These are phyloP conservation scores for Babesia bigemina DNA, from an alignment of 169 alveolate genomes.

Conservation along the genomic window DNA sequence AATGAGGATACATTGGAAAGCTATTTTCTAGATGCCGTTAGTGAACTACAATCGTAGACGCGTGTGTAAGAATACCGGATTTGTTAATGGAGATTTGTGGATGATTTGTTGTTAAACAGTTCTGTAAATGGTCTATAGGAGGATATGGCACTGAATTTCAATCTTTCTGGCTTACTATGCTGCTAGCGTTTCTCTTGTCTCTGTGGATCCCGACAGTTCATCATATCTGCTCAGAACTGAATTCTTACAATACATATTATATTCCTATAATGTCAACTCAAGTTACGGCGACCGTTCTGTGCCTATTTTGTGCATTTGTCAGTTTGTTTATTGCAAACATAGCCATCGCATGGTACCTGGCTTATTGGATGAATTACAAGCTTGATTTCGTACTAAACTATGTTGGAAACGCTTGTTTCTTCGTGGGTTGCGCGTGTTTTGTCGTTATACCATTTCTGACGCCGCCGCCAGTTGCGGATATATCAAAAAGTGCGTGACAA, in stretches of 20 bases:
- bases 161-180: not conserved
- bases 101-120: not conserved
- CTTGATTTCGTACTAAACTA: constrained; percentile 14
- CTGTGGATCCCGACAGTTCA: not conserved
- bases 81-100: not conserved
- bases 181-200: not conserved
- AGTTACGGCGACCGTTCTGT: not conserved
- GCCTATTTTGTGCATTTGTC: not conserved
- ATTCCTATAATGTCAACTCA: not conserved
- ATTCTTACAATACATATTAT: not conserved
- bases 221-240: not conserved
- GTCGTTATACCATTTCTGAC: constrained; percentile 23
- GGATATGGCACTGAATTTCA: not conserved
- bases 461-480: constrained; percentile 9
- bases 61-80: no score
- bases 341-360: constrained; percentile 20
- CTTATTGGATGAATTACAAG: not conserved
- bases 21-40: no score
- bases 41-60: no score
- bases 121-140: not conserved
- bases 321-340: constrained; percentile 9
- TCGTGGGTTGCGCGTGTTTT: constrained; percentile 23
- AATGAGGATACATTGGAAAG: no score
- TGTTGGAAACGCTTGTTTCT: constrained; percentile 15
- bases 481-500: no score